A percentile compares a stretch with the other conserved stretches of the same genome.
These are phyloP conservation scores for Populus tomentosa DNA, from an alignment of 441 rosid species.

Conservation along the genomic window DNA sequence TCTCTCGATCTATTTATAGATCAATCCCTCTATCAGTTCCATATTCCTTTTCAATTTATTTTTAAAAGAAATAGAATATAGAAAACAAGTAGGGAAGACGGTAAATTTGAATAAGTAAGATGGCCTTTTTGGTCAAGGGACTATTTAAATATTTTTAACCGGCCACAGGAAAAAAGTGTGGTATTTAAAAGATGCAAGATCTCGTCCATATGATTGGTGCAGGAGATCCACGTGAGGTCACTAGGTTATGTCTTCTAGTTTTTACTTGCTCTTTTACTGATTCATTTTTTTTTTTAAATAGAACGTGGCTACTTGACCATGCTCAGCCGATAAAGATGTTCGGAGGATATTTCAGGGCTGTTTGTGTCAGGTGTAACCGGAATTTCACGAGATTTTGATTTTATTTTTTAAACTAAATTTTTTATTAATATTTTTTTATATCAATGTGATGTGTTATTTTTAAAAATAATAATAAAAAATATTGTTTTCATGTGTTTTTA, in stretches of 20 bases:
- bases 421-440: too few relatives aligned
- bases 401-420: too few relatives aligned
- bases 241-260: not conserved
- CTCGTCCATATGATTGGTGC: conserved; percentile 18
- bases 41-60: not conserved
- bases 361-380: too few relatives aligned
- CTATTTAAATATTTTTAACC: too few relatives aligned
- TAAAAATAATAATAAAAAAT: too few relatives aligned
- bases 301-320: not conserved
- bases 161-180: not conserved
- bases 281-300: not conserved
- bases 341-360: too few relatives aligned
- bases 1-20: not conserved
- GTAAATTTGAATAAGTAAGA: too few relatives aligned
- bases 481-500: too few relatives aligned
- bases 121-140: too few relatives aligned
- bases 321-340: not conserved
- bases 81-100: too few relatives aligned
- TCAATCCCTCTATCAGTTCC: not conserved
- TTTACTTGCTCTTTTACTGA: not conserved
- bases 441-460: too few relatives aligned
- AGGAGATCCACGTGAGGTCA: conserved; percentile 13
- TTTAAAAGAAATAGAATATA: not conserved
- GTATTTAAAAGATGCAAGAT: not conserved
- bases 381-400: too few relatives aligned